Evolutionary conservation across 2,329 filamentous ascomycete genomes (phyloP).

Genomic region (Botrytis cinerea): DNA sequence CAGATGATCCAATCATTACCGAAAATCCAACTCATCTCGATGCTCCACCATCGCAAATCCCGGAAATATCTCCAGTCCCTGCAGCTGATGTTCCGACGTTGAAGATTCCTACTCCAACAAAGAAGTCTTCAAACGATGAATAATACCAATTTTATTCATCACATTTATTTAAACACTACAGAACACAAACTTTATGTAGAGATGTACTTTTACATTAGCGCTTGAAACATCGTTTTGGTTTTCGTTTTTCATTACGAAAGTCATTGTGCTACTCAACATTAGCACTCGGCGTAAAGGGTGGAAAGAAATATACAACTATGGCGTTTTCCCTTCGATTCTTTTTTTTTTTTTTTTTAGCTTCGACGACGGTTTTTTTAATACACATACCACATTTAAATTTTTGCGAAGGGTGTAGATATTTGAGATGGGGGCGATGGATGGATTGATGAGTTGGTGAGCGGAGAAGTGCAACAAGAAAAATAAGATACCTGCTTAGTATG

Average conservation of each 20-base stretch:
- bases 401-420: background rate
- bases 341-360: background rate
- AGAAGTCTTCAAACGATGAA: background rate
- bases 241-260: background rate
- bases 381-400: background rate
- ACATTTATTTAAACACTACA: background rate
- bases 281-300: background rate
- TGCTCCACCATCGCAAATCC: conserved; percentile 39
- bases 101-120: conserved; percentile 10
- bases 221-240: background rate
- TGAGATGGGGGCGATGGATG: background rate
- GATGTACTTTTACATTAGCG: conserved; percentile 12
- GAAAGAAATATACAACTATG: conserved; percentile 1
- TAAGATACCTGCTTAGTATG: background rate
- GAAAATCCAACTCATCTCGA: conserved; percentile 42
- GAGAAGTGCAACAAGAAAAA: background rate
- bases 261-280: background rate
- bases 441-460: background rate
- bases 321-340: background rate
- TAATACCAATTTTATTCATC: background rate
- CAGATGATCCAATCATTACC: conserved; percentile 50
- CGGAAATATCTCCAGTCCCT: conserved; percentile 31
- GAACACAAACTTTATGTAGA: conserved; percentile 6
- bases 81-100: conserved; percentile 17
- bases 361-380: conserved; percentile 10